phyloP scores from a whole-genome alignment of 2,329 filamentous ascomycete species.

The Westerdykella aurantiaca region DNA sequence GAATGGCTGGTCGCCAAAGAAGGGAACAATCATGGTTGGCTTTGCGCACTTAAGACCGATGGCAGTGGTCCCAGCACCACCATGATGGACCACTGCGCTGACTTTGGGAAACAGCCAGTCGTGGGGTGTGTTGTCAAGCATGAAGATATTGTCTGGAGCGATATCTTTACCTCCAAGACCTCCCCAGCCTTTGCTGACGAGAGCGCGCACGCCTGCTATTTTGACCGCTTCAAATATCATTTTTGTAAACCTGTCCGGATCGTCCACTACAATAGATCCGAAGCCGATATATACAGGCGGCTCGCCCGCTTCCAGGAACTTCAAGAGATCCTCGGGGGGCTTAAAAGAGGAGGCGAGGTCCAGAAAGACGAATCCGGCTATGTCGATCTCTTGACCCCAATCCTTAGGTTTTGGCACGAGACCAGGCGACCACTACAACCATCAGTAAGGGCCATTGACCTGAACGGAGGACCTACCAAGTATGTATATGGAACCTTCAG shows the following conservation, averaged over 20 bases:
- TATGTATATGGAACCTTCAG: constrained; percentile 73
- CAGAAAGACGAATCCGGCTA: constrained; percentile 73
- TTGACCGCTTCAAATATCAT: constrained; percentile 67
- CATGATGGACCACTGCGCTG: constrained; percentile 64
- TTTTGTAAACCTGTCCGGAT: constrained; percentile 61
- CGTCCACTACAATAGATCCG: constrained; percentile 69
- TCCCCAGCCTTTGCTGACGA: constrained; percentile 73
- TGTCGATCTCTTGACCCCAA: constrained; percentile 64
- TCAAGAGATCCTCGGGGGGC: constrained; percentile 51
- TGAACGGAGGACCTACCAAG: constrained; percentile 32
- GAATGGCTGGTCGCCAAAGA: constrained; percentile 75
- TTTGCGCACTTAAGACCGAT: constrained; percentile 65
- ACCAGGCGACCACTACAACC: constrained; percentile 47
- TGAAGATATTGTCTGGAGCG: constrained; percentile 55
- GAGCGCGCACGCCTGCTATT: constrained; percentile 60
- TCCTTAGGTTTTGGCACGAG: constrained; percentile 62
- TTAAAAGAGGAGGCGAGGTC: constrained; percentile 59
- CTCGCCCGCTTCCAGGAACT: constrained; percentile 38
- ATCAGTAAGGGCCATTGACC: constrained; percentile 1
- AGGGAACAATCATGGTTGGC: constrained; percentile 71
- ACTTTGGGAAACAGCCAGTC: constrained; percentile 71
- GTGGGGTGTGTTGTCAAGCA: constrained; percentile 69
- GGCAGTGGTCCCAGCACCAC: constrained; percentile 72
- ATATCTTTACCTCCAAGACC: constrained; percentile 55
- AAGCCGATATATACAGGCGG: constrained; percentile 70